These are phyloP conservation scores for Hyphodiscus sp. DNA, from an alignment of 2,329 filamentous ascomycete genomes.

Conservation along the genomic window DNA sequence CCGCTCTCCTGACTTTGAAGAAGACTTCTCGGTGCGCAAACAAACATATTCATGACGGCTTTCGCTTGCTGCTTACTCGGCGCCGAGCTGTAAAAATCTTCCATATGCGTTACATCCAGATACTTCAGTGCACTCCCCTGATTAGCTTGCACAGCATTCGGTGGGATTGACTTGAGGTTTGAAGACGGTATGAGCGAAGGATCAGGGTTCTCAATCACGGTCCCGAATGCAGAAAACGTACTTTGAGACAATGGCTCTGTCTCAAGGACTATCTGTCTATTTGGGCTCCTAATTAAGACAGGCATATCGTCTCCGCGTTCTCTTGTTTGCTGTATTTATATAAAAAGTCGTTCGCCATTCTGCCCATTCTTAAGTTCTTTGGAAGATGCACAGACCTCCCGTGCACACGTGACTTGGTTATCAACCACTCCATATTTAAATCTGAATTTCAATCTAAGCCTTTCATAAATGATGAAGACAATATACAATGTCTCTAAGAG, in stretches of 20 bases:
- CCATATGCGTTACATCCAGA: slow-evolving; percentile 66
- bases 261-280: slow-evolving; percentile 35
- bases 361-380: not conserved
- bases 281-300: slow-evolving; percentile 9
- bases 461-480: too few species aligned
- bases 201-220: slow-evolving; percentile 70
- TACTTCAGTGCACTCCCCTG: slow-evolving; percentile 88
- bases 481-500: too few species aligned
- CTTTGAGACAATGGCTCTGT: slow-evolving; percentile 61
- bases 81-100: slow-evolving; percentile 62
- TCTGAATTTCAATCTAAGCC: too few species aligned
- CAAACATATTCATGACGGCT: slow-evolving; percentile 81
- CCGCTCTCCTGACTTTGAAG: slow-evolving; percentile 26
- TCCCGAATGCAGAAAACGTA: slow-evolving; percentile 73
- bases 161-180: slow-evolving; percentile 27
- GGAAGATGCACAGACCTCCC: not conserved
- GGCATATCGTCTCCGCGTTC: slow-evolving; percentile 12
- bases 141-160: slow-evolving; percentile 59
- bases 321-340: too few species aligned
- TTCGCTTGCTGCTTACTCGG: slow-evolving; percentile 50
- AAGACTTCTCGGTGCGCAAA: slow-evolving; percentile 64
- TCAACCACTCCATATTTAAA: too few species aligned
- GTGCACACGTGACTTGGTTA: not conserved
- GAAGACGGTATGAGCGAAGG: slow-evolving; percentile 46
- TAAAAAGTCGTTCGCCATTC: not conserved